A percentile compares a stretch with the other conserved stretches of the same genome.
Evolutionary conservation across 176 grass and related monocot genomes (phyloP).

Genomic region (Saccharum spontaneum): DNA sequence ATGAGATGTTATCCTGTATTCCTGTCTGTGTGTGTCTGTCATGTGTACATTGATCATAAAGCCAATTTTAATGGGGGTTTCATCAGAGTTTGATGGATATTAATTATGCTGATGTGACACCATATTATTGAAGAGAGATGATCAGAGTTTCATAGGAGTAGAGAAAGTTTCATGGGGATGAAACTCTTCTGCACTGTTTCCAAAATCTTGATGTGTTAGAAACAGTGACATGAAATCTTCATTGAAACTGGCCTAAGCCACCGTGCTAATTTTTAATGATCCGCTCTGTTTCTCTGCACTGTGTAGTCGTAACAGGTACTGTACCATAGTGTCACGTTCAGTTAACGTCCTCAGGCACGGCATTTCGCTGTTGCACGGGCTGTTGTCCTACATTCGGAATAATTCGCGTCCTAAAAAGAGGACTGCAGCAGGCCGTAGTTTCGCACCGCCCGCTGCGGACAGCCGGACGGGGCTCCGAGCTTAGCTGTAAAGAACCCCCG

Average conservation of each 20-base stretch:
- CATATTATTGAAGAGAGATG: no score
- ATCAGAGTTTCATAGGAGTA: no score
- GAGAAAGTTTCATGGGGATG: no score
- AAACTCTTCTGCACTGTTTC: no score
- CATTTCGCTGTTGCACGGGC: conserved; percentile 12
- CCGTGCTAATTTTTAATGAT: background rate
- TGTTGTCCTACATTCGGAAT: conserved; percentile 10
- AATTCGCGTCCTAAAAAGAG: background rate
- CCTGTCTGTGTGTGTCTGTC: background rate
- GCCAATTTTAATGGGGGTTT: no score
- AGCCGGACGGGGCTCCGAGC: background rate
- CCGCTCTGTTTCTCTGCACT: background rate
- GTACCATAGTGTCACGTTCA: background rate
- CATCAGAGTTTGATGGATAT: no score
- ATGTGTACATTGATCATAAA: background rate
- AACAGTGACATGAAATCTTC: no score
- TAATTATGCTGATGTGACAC: no score
- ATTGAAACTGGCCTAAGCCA: no score
- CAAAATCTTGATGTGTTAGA: no score
- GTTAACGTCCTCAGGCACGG: conserved; percentile 3
- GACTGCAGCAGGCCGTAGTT: background rate
- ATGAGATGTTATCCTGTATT: conserved; percentile 20
- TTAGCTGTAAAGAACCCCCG: conserved; percentile 20
- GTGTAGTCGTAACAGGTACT: background rate
- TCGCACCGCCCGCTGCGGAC: background rate